Evolutionary conservation across 2,329 filamentous ascomycete species (phyloP), one percentile per base, ranked within the genome.

Genomic region (Simplicillium aogashimaense): DNA sequence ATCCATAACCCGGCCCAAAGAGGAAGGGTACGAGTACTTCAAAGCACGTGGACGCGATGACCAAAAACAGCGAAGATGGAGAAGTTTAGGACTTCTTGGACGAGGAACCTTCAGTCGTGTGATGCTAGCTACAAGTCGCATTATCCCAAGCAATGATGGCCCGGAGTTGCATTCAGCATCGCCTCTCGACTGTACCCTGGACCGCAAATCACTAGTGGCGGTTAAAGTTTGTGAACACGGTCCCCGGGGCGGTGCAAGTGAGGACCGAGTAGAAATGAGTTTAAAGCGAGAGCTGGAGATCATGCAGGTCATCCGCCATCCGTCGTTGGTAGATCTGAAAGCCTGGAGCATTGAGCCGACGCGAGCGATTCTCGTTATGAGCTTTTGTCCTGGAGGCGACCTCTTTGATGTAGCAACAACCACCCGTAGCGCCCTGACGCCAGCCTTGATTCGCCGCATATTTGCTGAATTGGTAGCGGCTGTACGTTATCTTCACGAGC

Each of bases 31-130:
- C 42, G 81, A 88, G 49, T 78, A 79, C 46, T 92, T 88, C 54
- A 72, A 84, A 52, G 82, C 86, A 20, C 70, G 66, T 47, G 81
- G 76, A 3, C 70, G 83, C 29, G 67, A 73, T 37, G 78, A 86
- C 43, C 65, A 76, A 48, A 88, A 89, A 57, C 70, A 78, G 15
- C 78, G 83, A 42, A 72, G 78, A 48, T 98, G 92, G 79, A 77
- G 85, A 48, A 83, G 83, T 11, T 64, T 98, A 31, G 82, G 85
- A 43, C 67, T 81, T 47, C 73, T 98, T 6, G 92, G 92, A 5
- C 86, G 95, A 52, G 92, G 92, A 30, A 95, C 92, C 1, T 98
- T 98, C 59, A 95, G 89, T 58, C 86, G 86, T 53, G 92, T 98
- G 15, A 83, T 94, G 64, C 70, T 98, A 33, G 92, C 89, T 4